Evolutionary conservation across 108 stramenopile species (phyloP).

Genomic region (Cylindrotheca fusiformis): DNA sequence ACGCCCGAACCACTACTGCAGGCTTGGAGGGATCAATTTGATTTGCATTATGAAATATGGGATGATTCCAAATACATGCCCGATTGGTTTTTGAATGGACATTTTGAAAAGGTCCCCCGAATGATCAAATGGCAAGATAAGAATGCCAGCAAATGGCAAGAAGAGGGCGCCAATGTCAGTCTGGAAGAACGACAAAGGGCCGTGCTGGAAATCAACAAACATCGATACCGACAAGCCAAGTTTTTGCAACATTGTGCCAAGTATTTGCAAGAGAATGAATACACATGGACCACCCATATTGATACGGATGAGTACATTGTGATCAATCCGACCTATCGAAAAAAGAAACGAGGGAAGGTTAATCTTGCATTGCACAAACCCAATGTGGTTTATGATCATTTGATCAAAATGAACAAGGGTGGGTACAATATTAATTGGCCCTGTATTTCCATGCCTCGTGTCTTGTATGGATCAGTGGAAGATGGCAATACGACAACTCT

Average conservation of each 20-base stretch:
- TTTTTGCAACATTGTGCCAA: conserved; percentile 32
- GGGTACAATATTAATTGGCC: conserved; percentile 5
- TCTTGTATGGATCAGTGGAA: conserved; percentile 25
- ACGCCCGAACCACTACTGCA: conserved; percentile 29
- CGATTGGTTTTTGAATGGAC: conserved; percentile 11
- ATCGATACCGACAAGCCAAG: conserved; percentile 38
- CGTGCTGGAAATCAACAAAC: conserved; percentile 21
- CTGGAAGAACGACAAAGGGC: background rate
- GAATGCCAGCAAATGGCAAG: conserved; percentile 28
- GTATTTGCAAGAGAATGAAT: conserved; percentile 5
- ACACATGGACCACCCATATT: conserved; percentile 47
- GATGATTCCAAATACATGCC: conserved; percentile 23
- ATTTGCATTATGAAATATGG: conserved; percentile 17
- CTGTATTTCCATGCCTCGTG: conserved; percentile 31
- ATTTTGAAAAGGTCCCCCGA: conserved; percentile 18
- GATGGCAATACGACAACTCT: conserved; percentile 5
- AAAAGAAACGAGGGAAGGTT: conserved; percentile 5
- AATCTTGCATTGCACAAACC: background rate
- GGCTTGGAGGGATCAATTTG: conserved; percentile 26
- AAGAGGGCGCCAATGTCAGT: background rate
- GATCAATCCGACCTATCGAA: conserved; percentile 33
- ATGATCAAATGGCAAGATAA: conserved; percentile 24
- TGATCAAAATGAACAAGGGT: background rate
- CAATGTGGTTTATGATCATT: background rate
- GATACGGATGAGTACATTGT: conserved; percentile 73